Evolutionary conservation across 805 yeast genomes (phyloP).

Genomic region (Kregervanrija fluxuum): DNA sequence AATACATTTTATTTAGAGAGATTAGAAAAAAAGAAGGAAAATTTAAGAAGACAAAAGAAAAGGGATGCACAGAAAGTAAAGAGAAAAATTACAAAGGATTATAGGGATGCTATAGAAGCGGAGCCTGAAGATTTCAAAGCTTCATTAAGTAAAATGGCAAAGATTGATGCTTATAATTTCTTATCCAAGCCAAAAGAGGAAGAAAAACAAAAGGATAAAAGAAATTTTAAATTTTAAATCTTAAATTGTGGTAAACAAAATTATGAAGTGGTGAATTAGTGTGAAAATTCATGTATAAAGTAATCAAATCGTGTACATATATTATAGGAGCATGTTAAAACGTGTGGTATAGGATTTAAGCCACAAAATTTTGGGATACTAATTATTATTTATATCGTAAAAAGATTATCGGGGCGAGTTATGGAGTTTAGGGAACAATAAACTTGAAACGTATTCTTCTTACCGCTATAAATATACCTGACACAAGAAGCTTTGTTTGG

Average conservation of each 20-base stretch:
- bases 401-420: too few species aligned
- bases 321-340: too few species aligned
- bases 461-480: too few species aligned
- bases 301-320: too few species aligned
- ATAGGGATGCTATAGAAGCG: constrained; percentile 17
- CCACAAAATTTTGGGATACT: too few species aligned
- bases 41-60: constrained; percentile 18
- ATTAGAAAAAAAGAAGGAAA: constrained; percentile 29
- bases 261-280: neutral
- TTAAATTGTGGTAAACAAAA: neutral
- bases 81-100: constrained; percentile 18
- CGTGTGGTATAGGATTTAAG: too few species aligned
- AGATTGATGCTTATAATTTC: constrained; percentile 22
- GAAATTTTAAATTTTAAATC: constrained; percentile 11
- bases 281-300: neutral
- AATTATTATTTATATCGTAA: too few species aligned
- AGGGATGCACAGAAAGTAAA: constrained; percentile 18
- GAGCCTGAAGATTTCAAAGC: constrained; percentile 19
- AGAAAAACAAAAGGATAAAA: constrained; percentile 16
- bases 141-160: constrained; percentile 16
- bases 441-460: too few species aligned
- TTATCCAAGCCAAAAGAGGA: constrained; percentile 22
- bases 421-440: too few species aligned
- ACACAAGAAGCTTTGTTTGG: too few species aligned
- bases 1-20: constrained; percentile 24